Evolutionary conservation across 2,329 filamentous ascomycete species (phyloP).

Genomic region (Akanthomyces lecanii): DNA sequence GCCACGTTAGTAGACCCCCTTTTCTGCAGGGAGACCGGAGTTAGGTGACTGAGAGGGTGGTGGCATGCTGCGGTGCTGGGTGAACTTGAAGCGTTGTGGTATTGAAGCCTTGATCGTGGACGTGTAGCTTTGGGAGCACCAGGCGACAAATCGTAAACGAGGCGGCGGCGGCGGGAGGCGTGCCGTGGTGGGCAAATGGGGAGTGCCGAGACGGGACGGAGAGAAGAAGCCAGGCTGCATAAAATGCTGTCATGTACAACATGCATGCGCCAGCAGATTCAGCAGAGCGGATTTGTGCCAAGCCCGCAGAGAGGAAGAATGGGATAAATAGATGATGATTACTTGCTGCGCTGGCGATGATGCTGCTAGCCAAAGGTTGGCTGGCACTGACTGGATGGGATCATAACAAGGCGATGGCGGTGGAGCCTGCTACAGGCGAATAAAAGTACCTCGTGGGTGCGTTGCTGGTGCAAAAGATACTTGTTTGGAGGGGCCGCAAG

Average conservation of each 20-base stretch:
- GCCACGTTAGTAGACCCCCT: background rate
- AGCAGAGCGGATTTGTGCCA: background rate
- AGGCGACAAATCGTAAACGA: background rate
- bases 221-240: background rate
- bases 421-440: background rate
- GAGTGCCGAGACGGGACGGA: background rate
- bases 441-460: conserved; percentile 7
- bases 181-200: background rate
- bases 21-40: background rate
- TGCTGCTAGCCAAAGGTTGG: background rate
- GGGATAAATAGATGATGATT: conserved; percentile 1
- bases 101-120: background rate
- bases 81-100: too few relatives aligned
- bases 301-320: background rate
- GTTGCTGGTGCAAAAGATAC: background rate
- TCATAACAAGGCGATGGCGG: conserved; percentile 12
- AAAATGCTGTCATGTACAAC: conserved; percentile 1
- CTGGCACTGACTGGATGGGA: background rate
- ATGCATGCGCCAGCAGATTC: conserved; percentile 1
- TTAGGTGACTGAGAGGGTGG: too few relatives aligned
- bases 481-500: background rate
- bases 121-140: background rate
- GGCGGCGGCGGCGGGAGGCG: background rate
- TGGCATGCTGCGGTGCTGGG: too few relatives aligned
- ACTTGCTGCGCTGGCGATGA: background rate